phyloP scores from a whole-genome alignment of 2,329 filamentous ascomycete genomes.

The Diaporthe sp. region DNA sequence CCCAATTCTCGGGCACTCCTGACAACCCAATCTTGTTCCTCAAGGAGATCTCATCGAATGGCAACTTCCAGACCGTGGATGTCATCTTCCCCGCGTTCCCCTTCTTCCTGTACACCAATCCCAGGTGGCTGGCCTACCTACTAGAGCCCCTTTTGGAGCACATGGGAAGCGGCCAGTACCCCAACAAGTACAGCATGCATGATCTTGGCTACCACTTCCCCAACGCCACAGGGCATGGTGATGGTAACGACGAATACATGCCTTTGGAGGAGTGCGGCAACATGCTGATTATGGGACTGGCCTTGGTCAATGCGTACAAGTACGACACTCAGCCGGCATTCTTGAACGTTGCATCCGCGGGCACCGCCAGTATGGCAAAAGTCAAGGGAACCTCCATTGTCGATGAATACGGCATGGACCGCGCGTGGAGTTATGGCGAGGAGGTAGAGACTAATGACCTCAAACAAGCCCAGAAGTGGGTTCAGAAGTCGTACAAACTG shows the following conservation, averaged over 20 bases:
- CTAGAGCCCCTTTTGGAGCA: slow-evolving; percentile 86
- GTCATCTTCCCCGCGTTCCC: slow-evolving; percentile 90
- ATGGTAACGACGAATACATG: slow-evolving; percentile 81
- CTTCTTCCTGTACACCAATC: slow-evolving; percentile 89
- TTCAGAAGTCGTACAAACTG: slow-evolving; percentile 71
- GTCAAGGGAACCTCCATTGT: slow-evolving; percentile 39
- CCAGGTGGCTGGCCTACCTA: slow-evolving; percentile 83
- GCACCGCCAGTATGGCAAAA: slow-evolving; percentile 43
- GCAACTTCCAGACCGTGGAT: slow-evolving; percentile 88
- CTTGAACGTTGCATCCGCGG: slow-evolving; percentile 19
- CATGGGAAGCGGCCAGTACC: slow-evolving; percentile 85
- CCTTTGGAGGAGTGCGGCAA: slow-evolving; percentile 82
- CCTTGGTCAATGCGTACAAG: slow-evolving; percentile 80
- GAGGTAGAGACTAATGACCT: slow-evolving; percentile 58
- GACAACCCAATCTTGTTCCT: slow-evolving; percentile 82
- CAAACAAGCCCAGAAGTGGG: slow-evolving; percentile 56
- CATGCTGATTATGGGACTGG: slow-evolving; percentile 84
- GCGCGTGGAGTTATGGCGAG: slow-evolving; percentile 66
- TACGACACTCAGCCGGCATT: slow-evolving; percentile 73
- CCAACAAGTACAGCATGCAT: slow-evolving; percentile 85
- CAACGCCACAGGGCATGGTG: slow-evolving; percentile 80
- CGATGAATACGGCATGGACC: slow-evolving; percentile 48
- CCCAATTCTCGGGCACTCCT: slow-evolving; percentile 80
- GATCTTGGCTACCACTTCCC: slow-evolving; percentile 81
- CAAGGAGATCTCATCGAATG: slow-evolving; percentile 89